Conservation (phyloP, 306 rosid species). For the Abrus precatorius region DNA sequence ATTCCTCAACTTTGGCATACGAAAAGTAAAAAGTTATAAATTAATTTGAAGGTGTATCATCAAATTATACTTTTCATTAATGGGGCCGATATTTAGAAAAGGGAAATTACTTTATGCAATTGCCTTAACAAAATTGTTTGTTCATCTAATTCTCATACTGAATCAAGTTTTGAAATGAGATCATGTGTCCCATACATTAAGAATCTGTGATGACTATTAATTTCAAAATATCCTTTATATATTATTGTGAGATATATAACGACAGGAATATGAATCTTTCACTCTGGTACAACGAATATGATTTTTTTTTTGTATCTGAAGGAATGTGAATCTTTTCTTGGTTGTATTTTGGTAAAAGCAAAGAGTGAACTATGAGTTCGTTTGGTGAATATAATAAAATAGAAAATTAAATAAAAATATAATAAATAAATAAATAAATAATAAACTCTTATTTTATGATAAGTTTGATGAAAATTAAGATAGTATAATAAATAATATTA, state of each 20-base stretch:
- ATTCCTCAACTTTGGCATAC: not conserved
- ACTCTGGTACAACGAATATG: not conserved
- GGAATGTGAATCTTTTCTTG: not conserved
- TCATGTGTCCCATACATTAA: not conserved
- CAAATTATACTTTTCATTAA: not conserved
- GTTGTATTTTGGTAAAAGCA: slow-evolving; percentile 23
- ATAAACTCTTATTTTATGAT: no score
- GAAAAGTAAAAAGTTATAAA: not conserved
- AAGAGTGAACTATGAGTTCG: not conserved
- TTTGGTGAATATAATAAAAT: no score
- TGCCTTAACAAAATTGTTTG: not conserved
- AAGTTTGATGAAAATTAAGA: no score
- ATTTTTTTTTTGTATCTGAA: not conserved
- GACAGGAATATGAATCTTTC: not conserved
- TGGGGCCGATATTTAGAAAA: slow-evolving; percentile 8
- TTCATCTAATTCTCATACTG: not conserved
- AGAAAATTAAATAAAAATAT: no score
- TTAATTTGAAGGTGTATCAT: not conserved
- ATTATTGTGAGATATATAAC: not conserved
- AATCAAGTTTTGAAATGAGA: not conserved
- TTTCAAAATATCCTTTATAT: slow-evolving; percentile 3
- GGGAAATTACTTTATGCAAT: not conserved
- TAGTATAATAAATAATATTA: no score
- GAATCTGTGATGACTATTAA: not conserved
- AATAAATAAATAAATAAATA: no score